These are phyloP conservation scores for Boechera retrofracta DNA, from an alignment of 345 rosid species.

Conservation along the genomic window DNA sequence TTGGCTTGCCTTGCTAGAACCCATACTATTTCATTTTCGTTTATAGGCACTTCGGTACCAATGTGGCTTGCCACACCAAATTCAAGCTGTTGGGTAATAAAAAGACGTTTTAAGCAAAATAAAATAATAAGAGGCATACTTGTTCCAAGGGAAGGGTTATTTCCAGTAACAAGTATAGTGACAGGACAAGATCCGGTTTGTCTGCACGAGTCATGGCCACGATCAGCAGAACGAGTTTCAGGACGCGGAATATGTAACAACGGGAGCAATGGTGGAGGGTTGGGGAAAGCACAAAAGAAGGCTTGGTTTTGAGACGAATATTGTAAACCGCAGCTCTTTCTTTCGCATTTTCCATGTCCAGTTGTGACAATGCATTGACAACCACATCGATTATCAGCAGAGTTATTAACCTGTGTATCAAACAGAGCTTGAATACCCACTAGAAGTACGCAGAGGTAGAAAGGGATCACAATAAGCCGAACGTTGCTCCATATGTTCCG, in stretches of 20 bases:
- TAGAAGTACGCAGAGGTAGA: slow-evolving; percentile 65
- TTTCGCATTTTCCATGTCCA: slow-evolving; percentile 54
- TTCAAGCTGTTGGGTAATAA: too few species aligned
- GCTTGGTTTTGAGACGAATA: slow-evolving; percentile 25
- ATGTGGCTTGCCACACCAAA: too few species aligned
- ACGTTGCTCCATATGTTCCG: slow-evolving; percentile 50
- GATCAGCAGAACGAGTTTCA: neutral
- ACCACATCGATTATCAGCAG: slow-evolving; percentile 52
- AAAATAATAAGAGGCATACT: slow-evolving; percentile 6
- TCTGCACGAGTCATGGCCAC: neutral
- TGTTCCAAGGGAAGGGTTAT: slow-evolving; percentile 11
- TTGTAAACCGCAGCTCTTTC: slow-evolving; percentile 59
- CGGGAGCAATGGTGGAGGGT: neutral
- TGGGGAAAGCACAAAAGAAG: slow-evolving; percentile 15
- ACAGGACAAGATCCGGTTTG: slow-evolving; percentile 12
- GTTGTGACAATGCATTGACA: slow-evolving; percentile 52
- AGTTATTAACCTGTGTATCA: slow-evolving; percentile 39
- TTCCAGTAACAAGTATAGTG: neutral
- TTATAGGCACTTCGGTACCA: too few species aligned
- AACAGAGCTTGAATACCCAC: slow-evolving; percentile 52
- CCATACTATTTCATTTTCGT: too few species aligned
- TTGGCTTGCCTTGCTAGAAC: too few species aligned
- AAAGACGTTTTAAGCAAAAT: too few species aligned
- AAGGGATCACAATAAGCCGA: slow-evolving; percentile 68
- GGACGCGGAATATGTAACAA: neutral